Base-by-base conservation (phyloP, 805 yeast species). In the Lachancea quebecensis region DNA sequence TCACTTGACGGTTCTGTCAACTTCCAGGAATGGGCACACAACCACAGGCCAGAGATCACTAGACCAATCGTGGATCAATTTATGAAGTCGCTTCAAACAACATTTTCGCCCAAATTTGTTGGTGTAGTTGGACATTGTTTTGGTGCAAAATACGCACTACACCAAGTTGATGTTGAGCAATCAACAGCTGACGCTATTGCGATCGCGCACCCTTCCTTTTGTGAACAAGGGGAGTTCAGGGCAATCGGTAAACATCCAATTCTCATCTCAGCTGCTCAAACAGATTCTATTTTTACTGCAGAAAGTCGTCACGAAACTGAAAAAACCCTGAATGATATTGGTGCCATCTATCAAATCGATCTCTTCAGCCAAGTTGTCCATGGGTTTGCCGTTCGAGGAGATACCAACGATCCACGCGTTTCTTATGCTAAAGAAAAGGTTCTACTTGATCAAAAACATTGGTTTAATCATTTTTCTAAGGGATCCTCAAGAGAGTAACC, bases 331-430 rank as follows among this genome's bases (percentile, higher is more conserved):
- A 66, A 66, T 47, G 75, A 75, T 51, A 72, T 72, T 44, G 73
- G 71, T 45, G 77, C 77, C 33, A 69, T 69, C 35, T 89, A 76
- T 68, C 81, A 77, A 65, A 55, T 82, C 21, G 77, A 80, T 47
- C 58, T 85, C 38, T 82, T 77, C 62, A 61, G 82, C 29, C 83
- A 83, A 45, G 82, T 76, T 18, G 18, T 60, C 3, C 97, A 90
- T 62, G 97, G 96, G 1, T 90, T 71, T 62, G 78, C 95, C 16
- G 80, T 76, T 36, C 83, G 85, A 67, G 95, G 95, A 46, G 95
- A 89, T 59, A 50, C 74, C 30, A 49, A 67, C 10, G 67, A 69
- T 48, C 82, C 82, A 17, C 60, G 54, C 30, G 77, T 75, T 46
- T 71, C 63, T 53, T 81, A 80, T 53, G 88, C 95, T 35, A 79